Base-by-base conservation (phyloP, 2,329 filamentous ascomycete genomes). In the Lachnellula hyalina region DNA sequence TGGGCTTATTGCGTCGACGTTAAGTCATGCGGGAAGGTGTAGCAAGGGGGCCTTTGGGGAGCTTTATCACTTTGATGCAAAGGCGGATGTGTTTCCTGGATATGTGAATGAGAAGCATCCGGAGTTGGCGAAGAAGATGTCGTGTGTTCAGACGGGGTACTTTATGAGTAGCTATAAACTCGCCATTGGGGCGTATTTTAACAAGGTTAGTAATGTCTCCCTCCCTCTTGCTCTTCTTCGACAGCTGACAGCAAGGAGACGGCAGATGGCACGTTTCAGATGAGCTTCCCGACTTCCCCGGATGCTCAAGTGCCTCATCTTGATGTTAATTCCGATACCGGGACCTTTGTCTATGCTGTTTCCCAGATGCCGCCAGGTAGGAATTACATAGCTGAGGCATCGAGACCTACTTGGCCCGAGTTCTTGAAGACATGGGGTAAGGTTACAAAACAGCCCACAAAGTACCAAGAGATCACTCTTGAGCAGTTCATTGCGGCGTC, bases 11-110 rank as follows among this genome's bases (percentile, higher is more conserved):
- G 25, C 28, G 69, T 82, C 78, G 34, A 80, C 77, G 0, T 61
- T 82, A 57, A 79, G 77, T 60, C 70, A 80, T 59, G 77, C 75
- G 0, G 62, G 57, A 8, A 74, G 73, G 49, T 76, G 73, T 58
- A 81, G 76, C 55, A 64, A 66, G 0, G 79, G 78, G 0, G 68
- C 63, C 40, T 73, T 73, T 52, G 70, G 64, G n/a, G 73, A 80
- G 58, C 57, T 81, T 52, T 82, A 81, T 59, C 77, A 80, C 61
- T 78, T 75, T 52, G 78, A 81, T 63, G 63, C 73, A 7, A 82
- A 82, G 66, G 79, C 78, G 1, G 77, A 78, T 45, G 64, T 78
- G 15, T 78, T 78, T 28, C 50, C 56, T 3, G 58, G 66, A 12
- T 79, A 79, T 42, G 75, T 78, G 3, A 58, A 67, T 8, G 70